These are phyloP conservation scores for Chaetomium strumarium DNA, from an alignment of 2,329 filamentous ascomycete genomes.

Conservation along the genomic window DNA sequence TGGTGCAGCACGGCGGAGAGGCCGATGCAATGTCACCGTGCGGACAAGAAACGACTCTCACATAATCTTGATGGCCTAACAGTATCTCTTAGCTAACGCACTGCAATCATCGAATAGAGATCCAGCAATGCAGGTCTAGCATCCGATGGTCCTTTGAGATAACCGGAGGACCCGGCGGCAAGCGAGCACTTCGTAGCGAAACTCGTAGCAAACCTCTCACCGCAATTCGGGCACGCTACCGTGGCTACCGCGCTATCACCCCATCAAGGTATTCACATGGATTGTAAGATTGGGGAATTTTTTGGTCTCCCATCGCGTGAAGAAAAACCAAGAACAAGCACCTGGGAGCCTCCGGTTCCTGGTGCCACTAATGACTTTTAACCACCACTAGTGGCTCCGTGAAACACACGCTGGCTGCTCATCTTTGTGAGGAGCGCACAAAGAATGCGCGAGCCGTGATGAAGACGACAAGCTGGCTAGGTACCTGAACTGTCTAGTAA, in stretches of 20 bases:
- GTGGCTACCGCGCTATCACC: conserved; percentile 14
- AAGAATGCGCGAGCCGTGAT: too few species aligned
- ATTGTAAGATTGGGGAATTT: not conserved
- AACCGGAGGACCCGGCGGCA: conserved; percentile 17
- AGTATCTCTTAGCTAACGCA: too few species aligned
- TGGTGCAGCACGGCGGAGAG: conserved; percentile 1
- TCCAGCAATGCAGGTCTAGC: conserved; percentile 18
- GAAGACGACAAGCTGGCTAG: too few species aligned
- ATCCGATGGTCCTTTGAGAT: conserved; percentile 17
- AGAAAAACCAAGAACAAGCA: not conserved
- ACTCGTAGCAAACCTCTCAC: conserved; percentile 14
- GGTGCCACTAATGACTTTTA: not conserved
- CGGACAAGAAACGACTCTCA: too few species aligned
- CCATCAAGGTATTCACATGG: not conserved
- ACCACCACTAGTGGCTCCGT: not conserved
- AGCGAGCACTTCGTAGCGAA: not conserved
- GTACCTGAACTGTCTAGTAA: too few species aligned
- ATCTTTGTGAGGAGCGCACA: too few species aligned
- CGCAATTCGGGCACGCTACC: conserved; percentile 20
- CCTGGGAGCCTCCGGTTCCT: not conserved
- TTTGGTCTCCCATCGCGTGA: conserved; percentile 11
- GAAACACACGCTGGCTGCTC: too few species aligned
- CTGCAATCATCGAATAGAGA: not conserved
- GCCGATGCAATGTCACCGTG: not conserved
- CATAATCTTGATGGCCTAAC: too few species aligned